Evolutionary conservation across 169 alveolate genomes (phyloP).

Genomic region (Eimeria tenella): DNA sequence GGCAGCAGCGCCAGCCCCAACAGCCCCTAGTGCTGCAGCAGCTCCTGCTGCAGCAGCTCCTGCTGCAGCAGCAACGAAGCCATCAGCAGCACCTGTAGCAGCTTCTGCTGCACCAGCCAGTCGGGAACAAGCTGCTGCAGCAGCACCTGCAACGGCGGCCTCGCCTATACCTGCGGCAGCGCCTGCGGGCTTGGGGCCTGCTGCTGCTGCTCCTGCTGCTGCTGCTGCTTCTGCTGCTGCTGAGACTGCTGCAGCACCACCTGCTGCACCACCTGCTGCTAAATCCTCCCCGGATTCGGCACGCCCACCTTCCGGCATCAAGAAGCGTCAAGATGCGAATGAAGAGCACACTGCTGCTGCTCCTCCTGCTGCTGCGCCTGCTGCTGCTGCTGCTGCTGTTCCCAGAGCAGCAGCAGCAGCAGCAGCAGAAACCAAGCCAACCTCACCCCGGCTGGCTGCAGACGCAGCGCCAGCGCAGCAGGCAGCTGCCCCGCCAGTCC

Average conservation of each 20-base stretch:
- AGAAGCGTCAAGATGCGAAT: too few relatives aligned
- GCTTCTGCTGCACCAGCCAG: background rate
- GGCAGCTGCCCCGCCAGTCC: background rate
- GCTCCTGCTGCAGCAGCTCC: constrained; percentile 20
- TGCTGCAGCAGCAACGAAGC: background rate
- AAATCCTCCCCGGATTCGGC: too few relatives aligned
- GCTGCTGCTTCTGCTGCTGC: constrained; percentile 19
- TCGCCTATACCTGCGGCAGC: constrained; percentile 5
- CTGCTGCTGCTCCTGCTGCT: background rate
- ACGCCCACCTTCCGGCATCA: too few relatives aligned
- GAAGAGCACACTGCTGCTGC: too few relatives aligned
- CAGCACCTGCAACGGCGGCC: background rate
- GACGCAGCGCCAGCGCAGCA: background rate
- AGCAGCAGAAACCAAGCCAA: background rate
- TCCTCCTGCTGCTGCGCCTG: constrained; percentile 10
- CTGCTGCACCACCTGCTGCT: constrained; percentile 14
- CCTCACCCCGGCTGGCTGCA: background rate
- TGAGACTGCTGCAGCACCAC: background rate
- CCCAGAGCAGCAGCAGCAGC: background rate
- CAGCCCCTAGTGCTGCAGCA: constrained; percentile 4
- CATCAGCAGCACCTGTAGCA: background rate
- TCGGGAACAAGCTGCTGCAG: background rate
- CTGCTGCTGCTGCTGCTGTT: background rate
- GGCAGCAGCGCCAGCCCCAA: background rate
- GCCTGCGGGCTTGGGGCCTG: background rate